A percentile compares a stretch with the other conserved stretches of the same genome.
These are phyloP conservation scores for Patellaria atrata DNA, from an alignment of 495 filamentous ascomycete species.

Conservation along the genomic window DNA sequence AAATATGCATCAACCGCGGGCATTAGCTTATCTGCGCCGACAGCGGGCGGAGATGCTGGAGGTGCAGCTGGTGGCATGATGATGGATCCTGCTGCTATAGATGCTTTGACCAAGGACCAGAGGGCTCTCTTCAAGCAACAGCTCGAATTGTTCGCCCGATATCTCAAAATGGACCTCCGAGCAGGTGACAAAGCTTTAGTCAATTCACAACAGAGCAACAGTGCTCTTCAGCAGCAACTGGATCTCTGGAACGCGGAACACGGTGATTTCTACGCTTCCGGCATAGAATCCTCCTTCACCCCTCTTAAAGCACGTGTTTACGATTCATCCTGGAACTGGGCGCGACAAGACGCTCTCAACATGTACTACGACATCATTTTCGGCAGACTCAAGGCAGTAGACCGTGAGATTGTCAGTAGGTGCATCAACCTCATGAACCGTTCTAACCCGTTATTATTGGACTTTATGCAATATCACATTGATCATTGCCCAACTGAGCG, in stretches of 20 bases:
- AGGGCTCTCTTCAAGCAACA: constrained; percentile 92
- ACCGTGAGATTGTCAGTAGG: constrained; percentile 94
- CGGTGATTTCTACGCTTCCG: constrained; percentile 86
- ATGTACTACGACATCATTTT: constrained; percentile 99
- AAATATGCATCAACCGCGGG: constrained; percentile 82
- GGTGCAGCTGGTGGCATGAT: constrained; percentile 74
- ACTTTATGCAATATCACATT: constrained; percentile 99
- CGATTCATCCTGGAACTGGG: constrained; percentile 99
- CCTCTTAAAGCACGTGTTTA: constrained; percentile 88
- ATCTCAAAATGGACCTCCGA: constrained; percentile 91
- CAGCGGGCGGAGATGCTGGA: constrained; percentile 60
- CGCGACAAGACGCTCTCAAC: constrained; percentile 84
- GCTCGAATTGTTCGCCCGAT: constrained; percentile 82
- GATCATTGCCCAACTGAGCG: constrained; percentile 95
- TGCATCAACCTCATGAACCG: constrained; percentile 99
- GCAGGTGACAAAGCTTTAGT: constrained; percentile 89
- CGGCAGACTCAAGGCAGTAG: constrained; percentile 77
- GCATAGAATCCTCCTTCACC: constrained; percentile 90
- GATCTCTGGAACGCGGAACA: constrained; percentile 93
- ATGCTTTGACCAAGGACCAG: constrained; percentile 94
- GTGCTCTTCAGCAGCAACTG: constrained; percentile 76
- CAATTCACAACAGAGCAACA: constrained; percentile 65
- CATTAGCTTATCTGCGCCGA: constrained; percentile 65
- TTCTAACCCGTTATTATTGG: constrained; percentile 83
- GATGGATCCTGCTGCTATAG: constrained; percentile 97